A percentile compares a stretch with the other conserved stretches of the same genome.
Conservation (phyloP, 208 protist genomes). For the Acanthamoeba healyi region DNA sequence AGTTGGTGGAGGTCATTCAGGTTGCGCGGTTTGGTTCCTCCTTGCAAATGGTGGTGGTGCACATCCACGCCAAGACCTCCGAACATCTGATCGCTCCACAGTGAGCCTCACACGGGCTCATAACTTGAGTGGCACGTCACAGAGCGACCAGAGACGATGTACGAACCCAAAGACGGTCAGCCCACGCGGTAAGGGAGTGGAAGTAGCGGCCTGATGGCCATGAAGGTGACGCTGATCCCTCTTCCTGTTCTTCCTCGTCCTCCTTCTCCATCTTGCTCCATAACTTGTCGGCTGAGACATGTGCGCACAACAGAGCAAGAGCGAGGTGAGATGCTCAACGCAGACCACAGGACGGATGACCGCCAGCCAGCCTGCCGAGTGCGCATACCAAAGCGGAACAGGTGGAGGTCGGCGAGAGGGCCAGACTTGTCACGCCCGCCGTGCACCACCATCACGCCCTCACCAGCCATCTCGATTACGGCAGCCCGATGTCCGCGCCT, state of each 20-base stretch:
- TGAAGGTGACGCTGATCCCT: not conserved
- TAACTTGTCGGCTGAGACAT: not conserved
- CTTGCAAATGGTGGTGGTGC: not conserved
- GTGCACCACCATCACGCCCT: slow-evolving; percentile 41
- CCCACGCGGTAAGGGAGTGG: slow-evolving; percentile 4
- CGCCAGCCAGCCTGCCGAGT: too few species aligned
- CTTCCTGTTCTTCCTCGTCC: not conserved
- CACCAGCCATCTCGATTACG: not conserved
- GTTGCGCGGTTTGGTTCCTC: not conserved
- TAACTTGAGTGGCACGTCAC: too few species aligned
- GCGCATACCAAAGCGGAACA: not conserved
- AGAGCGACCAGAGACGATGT: too few species aligned
- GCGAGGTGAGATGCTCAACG: not conserved
- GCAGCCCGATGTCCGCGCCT: not conserved
- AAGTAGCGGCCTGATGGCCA: slow-evolving; percentile 38
- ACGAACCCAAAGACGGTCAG: not conserved
- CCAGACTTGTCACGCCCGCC: not conserved
- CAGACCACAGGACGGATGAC: too few species aligned
- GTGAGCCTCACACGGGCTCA: too few species aligned
- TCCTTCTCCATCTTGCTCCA: slow-evolving; percentile 3
- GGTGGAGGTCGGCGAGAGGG: not conserved
- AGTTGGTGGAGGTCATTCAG: not conserved
- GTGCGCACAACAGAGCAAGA: not conserved
- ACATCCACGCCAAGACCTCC: not conserved
- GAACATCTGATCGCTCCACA: not conserved